Percentiles rank a stretch among this genome's conserved stretches.
These are phyloP conservation scores for Botrytis aclada DNA, from an alignment of 2,329 filamentous ascomycete genomes.

Conservation along the genomic window DNA sequence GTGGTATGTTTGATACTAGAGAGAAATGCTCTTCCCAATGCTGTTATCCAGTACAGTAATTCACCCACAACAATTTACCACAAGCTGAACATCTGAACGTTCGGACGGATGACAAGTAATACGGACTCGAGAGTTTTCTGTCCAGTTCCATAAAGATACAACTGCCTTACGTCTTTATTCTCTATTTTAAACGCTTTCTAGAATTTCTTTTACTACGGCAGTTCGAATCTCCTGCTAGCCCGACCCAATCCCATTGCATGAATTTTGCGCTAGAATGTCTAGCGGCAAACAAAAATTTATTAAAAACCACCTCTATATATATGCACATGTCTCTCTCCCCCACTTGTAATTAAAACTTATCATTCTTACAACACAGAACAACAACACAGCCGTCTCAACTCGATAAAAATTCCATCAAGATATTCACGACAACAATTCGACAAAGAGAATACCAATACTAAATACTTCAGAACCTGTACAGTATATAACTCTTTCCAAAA, in stretches of 20 bases:
- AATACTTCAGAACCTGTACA: fast-evolving
- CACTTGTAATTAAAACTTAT: neutral
- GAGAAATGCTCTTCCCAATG: neutral
- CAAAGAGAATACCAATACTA: neutral
- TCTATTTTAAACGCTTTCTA: neutral
- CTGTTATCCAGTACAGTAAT: neutral
- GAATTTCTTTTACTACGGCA: neutral
- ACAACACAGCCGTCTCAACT: neutral
- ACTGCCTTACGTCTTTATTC: neutral
- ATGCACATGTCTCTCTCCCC: too few species aligned
- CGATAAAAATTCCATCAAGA: neutral
- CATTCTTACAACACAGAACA: neutral
- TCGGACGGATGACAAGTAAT: neutral
- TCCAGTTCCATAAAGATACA: neutral
- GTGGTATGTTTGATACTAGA: neutral
- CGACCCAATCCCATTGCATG: too few species aligned
- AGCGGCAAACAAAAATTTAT: too few species aligned
- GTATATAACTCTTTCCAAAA: neutral
- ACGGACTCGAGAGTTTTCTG: neutral
- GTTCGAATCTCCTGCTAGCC: neutral
- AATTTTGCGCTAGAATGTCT: too few species aligned
- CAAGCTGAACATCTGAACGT: neutral
- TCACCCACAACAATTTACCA: neutral
- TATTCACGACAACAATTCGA: neutral
- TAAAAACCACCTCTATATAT: too few species aligned